Percentiles rank a stretch among this genome's conserved stretches.
These are phyloP conservation scores for Neurospora terricola DNA, from an alignment of 495 filamentous ascomycete species.

Conservation along the genomic window DNA sequence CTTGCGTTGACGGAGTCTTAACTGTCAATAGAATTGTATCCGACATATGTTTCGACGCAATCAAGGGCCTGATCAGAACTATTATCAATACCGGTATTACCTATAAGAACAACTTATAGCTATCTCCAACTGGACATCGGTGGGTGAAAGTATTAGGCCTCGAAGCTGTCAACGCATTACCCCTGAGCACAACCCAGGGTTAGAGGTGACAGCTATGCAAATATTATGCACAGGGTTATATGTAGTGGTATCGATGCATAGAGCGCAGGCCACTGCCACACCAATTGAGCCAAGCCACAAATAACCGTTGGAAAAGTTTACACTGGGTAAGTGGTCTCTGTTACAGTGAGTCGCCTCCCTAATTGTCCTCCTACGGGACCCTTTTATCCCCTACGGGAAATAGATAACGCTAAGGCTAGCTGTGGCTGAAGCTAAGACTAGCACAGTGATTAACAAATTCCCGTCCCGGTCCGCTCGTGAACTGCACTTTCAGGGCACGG, in stretches of 20 bases:
- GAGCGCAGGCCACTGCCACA: not conserved
- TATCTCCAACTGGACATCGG: too few relatives aligned
- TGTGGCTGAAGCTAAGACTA: not conserved
- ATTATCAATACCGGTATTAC: too few relatives aligned
- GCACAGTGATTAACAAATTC: not conserved
- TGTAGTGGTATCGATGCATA: not conserved
- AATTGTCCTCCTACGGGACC: not conserved
- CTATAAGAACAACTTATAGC: too few relatives aligned
- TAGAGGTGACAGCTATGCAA: not conserved
- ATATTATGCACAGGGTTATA: not conserved
- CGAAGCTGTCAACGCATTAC: not conserved
- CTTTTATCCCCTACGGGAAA: not conserved
- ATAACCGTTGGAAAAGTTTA: not conserved
- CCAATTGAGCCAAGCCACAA: not conserved
- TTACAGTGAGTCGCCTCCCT: not conserved
- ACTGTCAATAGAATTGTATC: not conserved
- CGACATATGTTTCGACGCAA: not conserved
- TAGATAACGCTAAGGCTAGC: not conserved
- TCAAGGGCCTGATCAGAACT: not conserved
- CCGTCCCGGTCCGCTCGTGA: not conserved
- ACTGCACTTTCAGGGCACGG: not conserved
- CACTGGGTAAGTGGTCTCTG: not conserved
- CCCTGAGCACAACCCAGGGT: not conserved
- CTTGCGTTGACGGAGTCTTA: not conserved
- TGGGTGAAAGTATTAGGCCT: not conserved